Evolutionary conservation across 176 grass and related monocot genomes (phyloP).

Genomic region (Triticum turgidum): DNA sequence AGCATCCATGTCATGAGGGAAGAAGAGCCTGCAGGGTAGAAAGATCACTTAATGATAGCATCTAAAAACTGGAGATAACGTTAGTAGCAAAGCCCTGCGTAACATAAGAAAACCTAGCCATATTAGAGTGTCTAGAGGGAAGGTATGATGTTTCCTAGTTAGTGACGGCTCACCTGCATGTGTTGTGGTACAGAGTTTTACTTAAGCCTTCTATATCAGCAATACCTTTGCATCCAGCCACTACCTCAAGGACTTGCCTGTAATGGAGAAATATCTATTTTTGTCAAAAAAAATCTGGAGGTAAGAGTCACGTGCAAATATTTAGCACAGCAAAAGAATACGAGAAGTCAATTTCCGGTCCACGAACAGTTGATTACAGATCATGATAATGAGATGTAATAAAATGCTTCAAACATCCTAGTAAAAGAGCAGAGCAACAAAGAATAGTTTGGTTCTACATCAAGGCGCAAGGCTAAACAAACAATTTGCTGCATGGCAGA

Average conservation of each 20-base stretch:
- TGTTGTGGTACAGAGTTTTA: constrained; percentile 89
- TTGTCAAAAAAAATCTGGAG: constrained; percentile 6
- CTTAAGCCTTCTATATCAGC: constrained; percentile 70
- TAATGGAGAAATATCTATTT: constrained; percentile 2
- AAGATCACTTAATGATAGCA: constrained; percentile 16
- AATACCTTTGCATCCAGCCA: constrained; percentile 86
- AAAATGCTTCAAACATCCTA: neutral
- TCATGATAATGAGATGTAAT: neutral
- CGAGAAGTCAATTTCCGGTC: neutral
- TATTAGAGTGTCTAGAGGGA: neutral
- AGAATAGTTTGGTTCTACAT: neutral
- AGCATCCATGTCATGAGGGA: constrained; percentile 83
- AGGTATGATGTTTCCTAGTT: neutral
- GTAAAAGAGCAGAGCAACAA: neutral
- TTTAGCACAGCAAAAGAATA: neutral
- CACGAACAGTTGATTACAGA: neutral
- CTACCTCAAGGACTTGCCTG: constrained; percentile 94
- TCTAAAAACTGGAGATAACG: neutral
- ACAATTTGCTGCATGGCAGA: neutral
- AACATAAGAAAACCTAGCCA: neutral
- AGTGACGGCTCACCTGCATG: constrained; percentile 65
- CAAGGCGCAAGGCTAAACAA: neutral
- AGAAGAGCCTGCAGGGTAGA: constrained; percentile 70
- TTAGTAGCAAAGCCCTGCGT: neutral
- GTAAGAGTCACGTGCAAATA: neutral